Percentiles rank a stretch among this genome's conserved stretches.
Conservation (phyloP, 768 basidiomycete genomes). For the Candolleomyces aberdarensis region DNA sequence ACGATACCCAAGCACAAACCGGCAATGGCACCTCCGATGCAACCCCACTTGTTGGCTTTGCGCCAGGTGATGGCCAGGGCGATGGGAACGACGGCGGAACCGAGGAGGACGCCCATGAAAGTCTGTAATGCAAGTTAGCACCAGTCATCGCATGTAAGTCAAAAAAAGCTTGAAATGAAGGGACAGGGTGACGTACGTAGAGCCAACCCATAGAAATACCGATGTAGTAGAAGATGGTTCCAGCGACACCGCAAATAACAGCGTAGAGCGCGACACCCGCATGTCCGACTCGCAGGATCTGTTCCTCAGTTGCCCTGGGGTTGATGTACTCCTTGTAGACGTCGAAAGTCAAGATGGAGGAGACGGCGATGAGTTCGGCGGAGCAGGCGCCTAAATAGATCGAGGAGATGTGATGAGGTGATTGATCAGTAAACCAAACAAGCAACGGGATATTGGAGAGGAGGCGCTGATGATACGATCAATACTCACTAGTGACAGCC, state of each 20-base stretch:
- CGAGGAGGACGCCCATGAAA: slow-evolving; percentile 86
- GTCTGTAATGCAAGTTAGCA: slow-evolving; percentile 39
- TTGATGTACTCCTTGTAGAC: slow-evolving; percentile 87
- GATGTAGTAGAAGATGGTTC: slow-evolving; percentile 84
- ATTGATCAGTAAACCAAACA: too few species aligned
- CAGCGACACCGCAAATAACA: slow-evolving; percentile 77
- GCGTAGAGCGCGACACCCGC: slow-evolving; percentile 68
- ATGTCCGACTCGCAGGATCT: slow-evolving; percentile 70
- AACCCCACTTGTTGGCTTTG: slow-evolving; percentile 83
- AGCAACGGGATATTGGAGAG: too few species aligned
- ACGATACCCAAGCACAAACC: slow-evolving; percentile 71
- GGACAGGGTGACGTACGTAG: slow-evolving; percentile 52
- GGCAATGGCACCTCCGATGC: slow-evolving; percentile 65
- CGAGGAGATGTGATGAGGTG: too few species aligned
- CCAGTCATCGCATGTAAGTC: not conserved
- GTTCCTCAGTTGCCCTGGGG: slow-evolving; percentile 69
- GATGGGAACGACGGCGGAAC: slow-evolving; percentile 84
- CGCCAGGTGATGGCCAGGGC: slow-evolving; percentile 84
- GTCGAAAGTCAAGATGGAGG: slow-evolving; percentile 80
- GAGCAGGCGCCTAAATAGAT: slow-evolving; percentile 50
- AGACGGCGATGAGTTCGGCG: slow-evolving; percentile 91
- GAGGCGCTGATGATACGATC: too few species aligned
- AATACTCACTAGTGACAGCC: slow-evolving; percentile 62
- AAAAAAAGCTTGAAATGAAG: not conserved
- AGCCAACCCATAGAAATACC: slow-evolving; percentile 94